Base-by-base conservation (phyloP, 805 yeast species). In the Candida silvatica region DNA sequence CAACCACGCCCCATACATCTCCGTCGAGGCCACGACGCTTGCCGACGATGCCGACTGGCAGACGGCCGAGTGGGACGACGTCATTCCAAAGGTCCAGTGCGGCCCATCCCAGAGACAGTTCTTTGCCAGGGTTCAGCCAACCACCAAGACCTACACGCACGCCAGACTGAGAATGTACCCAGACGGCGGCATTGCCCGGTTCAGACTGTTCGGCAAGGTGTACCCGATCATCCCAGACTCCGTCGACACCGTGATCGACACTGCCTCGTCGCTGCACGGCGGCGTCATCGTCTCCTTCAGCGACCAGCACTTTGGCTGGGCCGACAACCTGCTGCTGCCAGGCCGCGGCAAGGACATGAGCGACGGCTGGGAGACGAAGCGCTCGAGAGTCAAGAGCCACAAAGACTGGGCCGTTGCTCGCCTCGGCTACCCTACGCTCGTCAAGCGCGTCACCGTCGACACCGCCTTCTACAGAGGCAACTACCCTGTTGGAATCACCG, bases 361-460 rank as follows among this genome's bases (percentile, higher is more conserved):
- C 34, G 97, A 92, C 53, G 98, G 98, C 11, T 90, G 98, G 98
- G 98, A 90, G 57, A 90, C 98, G 17, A 75, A 74, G 48, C 75
- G 98, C 56, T 86, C 96, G 2, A 72, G 97, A 55, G 66, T 63
- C 9, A 73, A 77, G 4, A 87, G 84, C 29, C 97, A 90, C 56
- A 77, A 73, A 26, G 98, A 90, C 64, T 90, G 96, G 96, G 95
- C 77, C 2, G 72, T 85, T 35, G 71, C 90, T 39, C 74, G 80
- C 47, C 69, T 90, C 35, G 97, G 96, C 15, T 74, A 79, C 23
- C 51, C 55, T 29, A 66, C 85, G 3, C 66, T 66, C 12, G 66
- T 86, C 36, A 61, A 68, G 18, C 64, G 71, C 38, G 59, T 88
- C 26, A 69, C 82, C 5, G 73, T 90, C 26, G 97, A 90, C 57